A percentile compares a stretch with the other conserved stretches of the same genome.
These are phyloP conservation scores for Podila epigama DNA, from an alignment of 192 early-diverging fungal genomes.

Conservation along the genomic window DNA sequence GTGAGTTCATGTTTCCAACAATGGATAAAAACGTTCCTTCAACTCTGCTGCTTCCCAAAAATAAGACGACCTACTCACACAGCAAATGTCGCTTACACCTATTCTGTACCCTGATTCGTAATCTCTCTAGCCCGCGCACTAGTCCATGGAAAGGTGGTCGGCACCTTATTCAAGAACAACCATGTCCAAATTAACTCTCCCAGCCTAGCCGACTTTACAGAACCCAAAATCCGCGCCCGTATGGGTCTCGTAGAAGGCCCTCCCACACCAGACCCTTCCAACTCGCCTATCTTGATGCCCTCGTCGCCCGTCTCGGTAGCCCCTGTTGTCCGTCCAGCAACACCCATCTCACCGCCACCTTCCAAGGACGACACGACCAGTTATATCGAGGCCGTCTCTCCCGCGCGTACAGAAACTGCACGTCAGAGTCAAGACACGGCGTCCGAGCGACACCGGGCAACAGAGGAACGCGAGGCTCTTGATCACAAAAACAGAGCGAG, in stretches of 20 bases:
- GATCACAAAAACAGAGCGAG: constrained; percentile 56
- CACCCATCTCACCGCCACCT: constrained; percentile 24
- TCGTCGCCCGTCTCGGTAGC: constrained; percentile 14
- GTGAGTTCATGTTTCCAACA: constrained; percentile 2
- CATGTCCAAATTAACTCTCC: constrained; percentile 39
- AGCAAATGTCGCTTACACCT: background rate
- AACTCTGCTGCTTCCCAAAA: too few species aligned
- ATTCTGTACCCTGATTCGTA: background rate
- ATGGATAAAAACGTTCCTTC: too few species aligned
- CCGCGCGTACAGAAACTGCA: constrained; percentile 49
- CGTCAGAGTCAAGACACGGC: constrained; percentile 43
- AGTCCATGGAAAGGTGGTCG: constrained; percentile 70
- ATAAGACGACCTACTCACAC: background rate
- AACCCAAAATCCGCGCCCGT: constrained; percentile 22
- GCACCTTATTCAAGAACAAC: constrained; percentile 54
- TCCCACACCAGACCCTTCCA: constrained; percentile 26
- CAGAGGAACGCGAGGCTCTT: constrained; percentile 41
- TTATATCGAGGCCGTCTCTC: constrained; percentile 35
- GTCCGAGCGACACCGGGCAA: constrained; percentile 29
- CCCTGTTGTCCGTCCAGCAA: constrained; percentile 20
- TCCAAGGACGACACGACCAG: constrained; percentile 11
- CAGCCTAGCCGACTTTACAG: constrained; percentile 21
- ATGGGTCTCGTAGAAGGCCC: constrained; percentile 24
- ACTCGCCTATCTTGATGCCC: constrained; percentile 22
- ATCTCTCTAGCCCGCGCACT: constrained; percentile 59